These are phyloP conservation scores for Cryptosporidium andersoni DNA, from an alignment of 169 alveolate species.

Conservation along the genomic window DNA sequence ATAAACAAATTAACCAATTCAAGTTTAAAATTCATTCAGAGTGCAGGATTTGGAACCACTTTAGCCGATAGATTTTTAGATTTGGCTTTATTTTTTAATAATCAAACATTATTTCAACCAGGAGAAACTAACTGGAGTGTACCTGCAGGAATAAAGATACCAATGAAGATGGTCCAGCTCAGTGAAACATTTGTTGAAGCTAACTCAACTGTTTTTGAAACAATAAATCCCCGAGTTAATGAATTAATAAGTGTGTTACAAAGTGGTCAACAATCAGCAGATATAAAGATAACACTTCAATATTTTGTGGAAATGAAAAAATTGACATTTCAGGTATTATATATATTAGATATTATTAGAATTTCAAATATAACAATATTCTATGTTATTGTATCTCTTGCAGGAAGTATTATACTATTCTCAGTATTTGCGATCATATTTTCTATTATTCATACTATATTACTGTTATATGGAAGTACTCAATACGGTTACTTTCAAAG, in stretches of 20 bases:
- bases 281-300: constrained; percentile 9
- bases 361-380: constrained; percentile 11
- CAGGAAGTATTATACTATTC: background rate
- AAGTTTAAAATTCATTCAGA: constrained; percentile 10
- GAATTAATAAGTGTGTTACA: background rate
- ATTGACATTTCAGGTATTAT: constrained; percentile 13
- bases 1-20: background rate
- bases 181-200: constrained; percentile 33
- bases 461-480: constrained; percentile 39
- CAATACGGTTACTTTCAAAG: constrained; percentile 50
- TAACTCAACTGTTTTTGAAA: constrained; percentile 11
- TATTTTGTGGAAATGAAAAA: constrained; percentile 39
- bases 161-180: constrained; percentile 1
- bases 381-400: constrained; percentile 12
- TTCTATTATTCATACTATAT: constrained; percentile 44
- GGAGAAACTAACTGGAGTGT: constrained; percentile 18
- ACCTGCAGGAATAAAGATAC: constrained; percentile 19
- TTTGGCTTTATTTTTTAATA: constrained; percentile 14
- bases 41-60: constrained; percentile 50
- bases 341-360: constrained; percentile 23
- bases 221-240: constrained; percentile 29
- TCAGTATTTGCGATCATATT: constrained; percentile 32
- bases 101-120: constrained; percentile 29
- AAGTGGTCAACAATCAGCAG: constrained; percentile 31
- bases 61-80: constrained; percentile 29